Evolutionary conservation across 75 land plant genomes (phyloP).

Genomic region (Pinus tabuliformis): DNA sequence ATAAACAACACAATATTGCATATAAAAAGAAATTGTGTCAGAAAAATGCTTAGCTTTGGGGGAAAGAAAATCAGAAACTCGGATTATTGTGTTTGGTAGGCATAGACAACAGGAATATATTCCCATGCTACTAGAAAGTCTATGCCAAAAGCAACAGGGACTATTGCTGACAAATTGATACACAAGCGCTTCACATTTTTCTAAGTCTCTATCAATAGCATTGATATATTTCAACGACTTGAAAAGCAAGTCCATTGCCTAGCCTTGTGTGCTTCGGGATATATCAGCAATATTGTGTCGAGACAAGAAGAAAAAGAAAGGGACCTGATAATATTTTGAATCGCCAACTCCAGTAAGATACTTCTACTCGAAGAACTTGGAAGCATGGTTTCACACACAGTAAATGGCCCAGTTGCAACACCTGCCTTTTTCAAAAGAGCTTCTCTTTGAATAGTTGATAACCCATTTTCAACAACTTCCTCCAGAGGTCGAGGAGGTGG

Average conservation of each 20-base stretch:
- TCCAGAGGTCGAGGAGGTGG: constrained; percentile 87
- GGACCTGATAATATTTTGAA: constrained; percentile 58
- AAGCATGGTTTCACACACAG: constrained; percentile 39
- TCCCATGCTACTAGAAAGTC: not conserved
- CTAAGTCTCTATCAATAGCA: too few relatives aligned
- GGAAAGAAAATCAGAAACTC: not conserved
- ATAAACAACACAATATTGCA: not conserved
- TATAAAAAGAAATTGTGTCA: not conserved
- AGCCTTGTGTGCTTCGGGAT: too few relatives aligned
- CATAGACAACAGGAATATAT: not conserved
- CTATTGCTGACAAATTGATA: too few relatives aligned
- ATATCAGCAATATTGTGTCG: too few relatives aligned
- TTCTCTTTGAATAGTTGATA: constrained; percentile 83
- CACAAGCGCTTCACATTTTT: too few relatives aligned
- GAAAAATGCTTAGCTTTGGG: not conserved
- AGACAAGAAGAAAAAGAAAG: too few relatives aligned
- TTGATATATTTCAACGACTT: too few relatives aligned
- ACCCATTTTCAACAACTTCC: constrained; percentile 80
- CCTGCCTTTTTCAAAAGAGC: constrained; percentile 69
- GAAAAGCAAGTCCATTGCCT: too few relatives aligned
- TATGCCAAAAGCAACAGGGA: too few relatives aligned
- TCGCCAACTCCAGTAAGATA: constrained; percentile 58
- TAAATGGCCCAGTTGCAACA: constrained; percentile 28
- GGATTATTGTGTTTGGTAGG: not conserved
- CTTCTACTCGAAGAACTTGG: constrained; percentile 54